A percentile compares a stretch with the other conserved stretches of the same genome.
Conservation (phyloP, 805 yeast species). For the Cyberlindnera japonica region DNA sequence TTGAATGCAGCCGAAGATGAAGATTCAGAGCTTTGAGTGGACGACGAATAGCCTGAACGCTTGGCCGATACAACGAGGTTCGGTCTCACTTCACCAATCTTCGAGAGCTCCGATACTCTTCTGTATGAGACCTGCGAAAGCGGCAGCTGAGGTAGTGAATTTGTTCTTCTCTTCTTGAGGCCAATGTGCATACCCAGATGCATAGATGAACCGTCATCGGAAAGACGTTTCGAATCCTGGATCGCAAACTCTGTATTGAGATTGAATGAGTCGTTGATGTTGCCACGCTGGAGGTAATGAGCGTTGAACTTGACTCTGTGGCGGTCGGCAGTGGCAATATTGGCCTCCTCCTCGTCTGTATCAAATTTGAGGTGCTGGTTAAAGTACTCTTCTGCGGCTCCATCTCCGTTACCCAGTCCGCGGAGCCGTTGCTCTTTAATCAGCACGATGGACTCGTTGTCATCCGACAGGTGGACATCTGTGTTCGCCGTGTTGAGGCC, state of each 20-base stretch:
- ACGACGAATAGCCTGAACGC: no score
- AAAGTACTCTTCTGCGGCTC: constrained; percentile 13
- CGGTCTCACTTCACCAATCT: constrained; percentile 42
- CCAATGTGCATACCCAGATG: constrained; percentile 25
- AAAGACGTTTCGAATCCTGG: background rate
- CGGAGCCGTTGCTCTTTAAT: constrained; percentile 13
- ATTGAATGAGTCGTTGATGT: constrained; percentile 16
- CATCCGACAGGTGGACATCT: constrained; percentile 11
- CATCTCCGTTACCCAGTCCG: constrained; percentile 2
- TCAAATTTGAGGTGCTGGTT: constrained; percentile 11
- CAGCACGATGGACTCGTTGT: constrained; percentile 15
- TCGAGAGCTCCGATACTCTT: constrained; percentile 33
- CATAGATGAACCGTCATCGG: background rate
- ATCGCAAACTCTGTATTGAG: constrained; percentile 12
- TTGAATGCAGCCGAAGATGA: constrained; percentile 11
- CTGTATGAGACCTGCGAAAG: constrained; percentile 42
- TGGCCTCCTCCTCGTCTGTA: constrained; percentile 15
- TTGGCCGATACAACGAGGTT: constrained; percentile 22
- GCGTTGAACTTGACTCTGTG: constrained; percentile 7
- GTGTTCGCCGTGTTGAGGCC: constrained; percentile 14
- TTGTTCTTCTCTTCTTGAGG: constrained; percentile 44
- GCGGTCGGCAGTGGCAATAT: background rate
- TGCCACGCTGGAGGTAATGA: constrained; percentile 3
- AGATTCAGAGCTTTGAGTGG: no score
- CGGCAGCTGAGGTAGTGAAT: constrained; percentile 52